These are phyloP conservation scores for Phytopythium vexans DNA, from an alignment of 352 stramenopile genomes.

Conservation along the genomic window DNA sequence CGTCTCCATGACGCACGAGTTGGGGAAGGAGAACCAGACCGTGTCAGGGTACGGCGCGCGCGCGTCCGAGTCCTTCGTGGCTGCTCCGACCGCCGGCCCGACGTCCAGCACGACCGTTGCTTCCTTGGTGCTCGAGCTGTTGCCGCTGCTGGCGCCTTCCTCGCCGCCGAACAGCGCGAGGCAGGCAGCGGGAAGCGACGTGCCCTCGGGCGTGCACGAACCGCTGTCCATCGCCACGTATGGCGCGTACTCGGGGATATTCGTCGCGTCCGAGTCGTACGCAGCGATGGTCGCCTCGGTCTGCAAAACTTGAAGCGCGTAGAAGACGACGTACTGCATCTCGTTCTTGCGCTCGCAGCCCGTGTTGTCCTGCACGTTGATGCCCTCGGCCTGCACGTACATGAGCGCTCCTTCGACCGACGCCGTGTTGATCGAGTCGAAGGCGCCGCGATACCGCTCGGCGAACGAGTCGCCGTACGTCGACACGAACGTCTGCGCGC, in stretches of 20 bases:
- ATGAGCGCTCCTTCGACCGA: slow-evolving; percentile 74
- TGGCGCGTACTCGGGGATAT: slow-evolving; percentile 41
- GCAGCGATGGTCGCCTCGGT: slow-evolving; percentile 30
- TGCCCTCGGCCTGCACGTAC: slow-evolving; percentile 80
- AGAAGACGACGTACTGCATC: slow-evolving; percentile 75
- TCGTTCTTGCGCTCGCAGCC: slow-evolving; percentile 63
- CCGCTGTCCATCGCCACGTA: slow-evolving; percentile 65
- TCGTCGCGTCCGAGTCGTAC: slow-evolving; percentile 19
- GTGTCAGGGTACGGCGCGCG: slow-evolving; percentile 54
- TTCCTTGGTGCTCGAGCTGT: neutral
- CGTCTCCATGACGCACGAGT: slow-evolving; percentile 37
- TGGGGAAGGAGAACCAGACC: slow-evolving; percentile 69
- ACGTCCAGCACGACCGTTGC: slow-evolving; percentile 10
- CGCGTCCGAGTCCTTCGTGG: slow-evolving; percentile 24
- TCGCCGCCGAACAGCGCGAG: slow-evolving; percentile 14
- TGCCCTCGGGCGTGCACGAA: slow-evolving; percentile 28
- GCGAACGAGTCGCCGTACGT: slow-evolving; percentile 25
- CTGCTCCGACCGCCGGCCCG: slow-evolving; percentile 39
- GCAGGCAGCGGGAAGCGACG: slow-evolving; percentile 18
- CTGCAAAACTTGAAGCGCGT: slow-evolving; percentile 54
- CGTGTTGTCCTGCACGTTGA: slow-evolving; percentile 31
- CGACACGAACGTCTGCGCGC: slow-evolving; percentile 15
- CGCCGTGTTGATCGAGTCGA: slow-evolving; percentile 78
- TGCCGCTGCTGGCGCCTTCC: slow-evolving; percentile 18
- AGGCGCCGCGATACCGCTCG: slow-evolving; percentile 31